Percentiles rank a stretch among this genome's conserved stretches.
phyloP scores from a whole-genome alignment of 2,329 filamentous ascomycete species.

The Dactylellina parvicollis region DNA sequence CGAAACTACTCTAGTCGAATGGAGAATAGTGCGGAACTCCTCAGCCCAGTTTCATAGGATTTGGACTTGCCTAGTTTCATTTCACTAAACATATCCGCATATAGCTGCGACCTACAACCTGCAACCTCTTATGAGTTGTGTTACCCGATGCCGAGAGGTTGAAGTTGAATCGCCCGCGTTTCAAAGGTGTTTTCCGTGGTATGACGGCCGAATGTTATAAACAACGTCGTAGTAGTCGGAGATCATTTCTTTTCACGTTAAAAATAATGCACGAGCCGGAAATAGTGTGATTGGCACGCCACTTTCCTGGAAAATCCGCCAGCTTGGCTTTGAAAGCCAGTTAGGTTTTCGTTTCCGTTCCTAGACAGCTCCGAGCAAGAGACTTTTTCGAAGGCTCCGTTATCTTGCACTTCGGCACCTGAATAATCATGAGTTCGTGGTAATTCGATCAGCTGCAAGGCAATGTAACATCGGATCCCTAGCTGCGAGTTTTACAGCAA shows the following conservation, averaged over 20 bases:
- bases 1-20: background rate
- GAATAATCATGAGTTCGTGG: too few relatives aligned
- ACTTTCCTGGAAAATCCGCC: background rate
- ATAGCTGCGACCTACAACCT: background rate
- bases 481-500: too few relatives aligned
- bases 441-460: too few relatives aligned
- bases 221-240: background rate
- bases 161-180: conserved; percentile 4
- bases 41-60: conserved; percentile 1
- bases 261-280: background rate
- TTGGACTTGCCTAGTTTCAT: conserved; percentile 5
- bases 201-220: background rate
- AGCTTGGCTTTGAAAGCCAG: too few relatives aligned
- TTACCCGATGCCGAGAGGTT: conserved; percentile 4
- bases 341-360: too few relatives aligned
- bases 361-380: too few relatives aligned
- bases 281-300: background rate
- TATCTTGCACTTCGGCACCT: too few relatives aligned
- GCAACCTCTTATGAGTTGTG: background rate
- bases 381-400: too few relatives aligned
- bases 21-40: background rate
- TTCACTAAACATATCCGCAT: background rate
- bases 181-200: conserved; percentile 1
- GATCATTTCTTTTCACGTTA: background rate
- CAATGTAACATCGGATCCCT: too few relatives aligned